phyloP scores from a whole-genome alignment of 1,284 basidiomycete species.

The Caloboletus inedulis region DNA sequence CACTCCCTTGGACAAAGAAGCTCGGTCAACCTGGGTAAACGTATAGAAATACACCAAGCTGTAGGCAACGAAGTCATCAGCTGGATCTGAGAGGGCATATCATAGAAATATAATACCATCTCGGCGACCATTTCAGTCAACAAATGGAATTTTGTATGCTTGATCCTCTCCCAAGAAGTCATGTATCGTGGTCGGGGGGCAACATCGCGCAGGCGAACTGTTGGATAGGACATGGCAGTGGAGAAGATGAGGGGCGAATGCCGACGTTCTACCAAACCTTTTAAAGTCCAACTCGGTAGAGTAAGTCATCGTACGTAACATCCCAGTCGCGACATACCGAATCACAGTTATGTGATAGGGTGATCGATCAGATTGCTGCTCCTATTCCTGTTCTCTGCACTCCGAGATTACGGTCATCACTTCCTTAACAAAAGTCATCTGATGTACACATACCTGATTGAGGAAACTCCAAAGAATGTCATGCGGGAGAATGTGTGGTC shows the following conservation, averaged over 20 bases:
- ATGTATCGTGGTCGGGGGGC: constrained; percentile 40
- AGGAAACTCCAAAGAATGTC: constrained; percentile 3
- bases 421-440: neutral
- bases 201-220: constrained; percentile 43
- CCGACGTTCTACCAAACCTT: neutral
- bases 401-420: neutral
- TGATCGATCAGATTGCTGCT: constrained; percentile 1
- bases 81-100: constrained; percentile 17
- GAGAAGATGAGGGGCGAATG: neutral
- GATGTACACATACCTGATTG: neutral
- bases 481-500: neutral
- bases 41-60: constrained; percentile 45
- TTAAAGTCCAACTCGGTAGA: constrained; percentile 5
- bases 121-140: constrained; percentile 57
- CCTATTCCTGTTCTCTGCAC: neutral
- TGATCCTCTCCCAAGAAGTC: constrained; percentile 49
- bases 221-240: constrained; percentile 21
- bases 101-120: constrained; percentile 39
- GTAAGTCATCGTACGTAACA: constrained; percentile 1
- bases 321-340: neutral
- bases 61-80: constrained; percentile 26
- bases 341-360: neutral
- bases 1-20: neutral
- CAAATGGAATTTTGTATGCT: constrained; percentile 50
- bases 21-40: constrained; percentile 50